phyloP scores from a whole-genome alignment of 2,329 filamentous ascomycete genomes.

The Cordyceps fumosorosea region DNA sequence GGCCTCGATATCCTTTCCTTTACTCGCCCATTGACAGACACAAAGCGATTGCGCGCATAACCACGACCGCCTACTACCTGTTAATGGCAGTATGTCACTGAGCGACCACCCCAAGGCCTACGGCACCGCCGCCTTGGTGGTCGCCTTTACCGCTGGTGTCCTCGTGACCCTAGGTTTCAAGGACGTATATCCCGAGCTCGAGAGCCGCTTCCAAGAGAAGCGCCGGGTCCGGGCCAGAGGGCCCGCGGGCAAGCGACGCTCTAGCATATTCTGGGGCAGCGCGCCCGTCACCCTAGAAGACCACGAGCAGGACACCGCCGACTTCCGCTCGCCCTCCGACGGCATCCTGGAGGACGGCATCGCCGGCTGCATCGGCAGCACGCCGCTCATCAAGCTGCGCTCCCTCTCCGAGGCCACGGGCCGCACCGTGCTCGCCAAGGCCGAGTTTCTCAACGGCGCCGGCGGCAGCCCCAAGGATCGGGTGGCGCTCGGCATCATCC shows the following conservation, averaged over 20 bases:
- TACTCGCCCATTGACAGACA: not conserved
- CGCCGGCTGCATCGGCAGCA: conserved; percentile 88
- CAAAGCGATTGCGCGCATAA: not conserved
- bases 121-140: conserved; percentile 57
- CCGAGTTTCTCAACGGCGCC: conserved; percentile 92
- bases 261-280: conserved; percentile 38
- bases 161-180: conserved; percentile 71
- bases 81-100: conserved; percentile 44
- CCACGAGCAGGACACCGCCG: conserved; percentile 34
- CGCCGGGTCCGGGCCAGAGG: conserved; percentile 20
- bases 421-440: conserved; percentile 85
- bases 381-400: conserved; percentile 78
- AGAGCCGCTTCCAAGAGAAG: conserved; percentile 52
- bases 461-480: conserved; percentile 93
- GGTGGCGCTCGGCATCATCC: conserved; percentile 86
- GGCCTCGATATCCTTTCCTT: not conserved
- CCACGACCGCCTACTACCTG: not conserved
- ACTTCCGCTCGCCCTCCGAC: conserved; percentile 21
- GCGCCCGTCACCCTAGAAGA: conserved; percentile 49
- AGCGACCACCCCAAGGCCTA: conserved; percentile 56
- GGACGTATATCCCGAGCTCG: conserved; percentile 70
- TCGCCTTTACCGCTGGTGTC: conserved; percentile 72
- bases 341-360: conserved; percentile 63
- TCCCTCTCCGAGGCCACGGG: conserved; percentile 82
- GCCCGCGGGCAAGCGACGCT: conserved; percentile 19